Base-by-base conservation (phyloP, 73 alveolate genomes). In the Effrenium voratum region DNA sequence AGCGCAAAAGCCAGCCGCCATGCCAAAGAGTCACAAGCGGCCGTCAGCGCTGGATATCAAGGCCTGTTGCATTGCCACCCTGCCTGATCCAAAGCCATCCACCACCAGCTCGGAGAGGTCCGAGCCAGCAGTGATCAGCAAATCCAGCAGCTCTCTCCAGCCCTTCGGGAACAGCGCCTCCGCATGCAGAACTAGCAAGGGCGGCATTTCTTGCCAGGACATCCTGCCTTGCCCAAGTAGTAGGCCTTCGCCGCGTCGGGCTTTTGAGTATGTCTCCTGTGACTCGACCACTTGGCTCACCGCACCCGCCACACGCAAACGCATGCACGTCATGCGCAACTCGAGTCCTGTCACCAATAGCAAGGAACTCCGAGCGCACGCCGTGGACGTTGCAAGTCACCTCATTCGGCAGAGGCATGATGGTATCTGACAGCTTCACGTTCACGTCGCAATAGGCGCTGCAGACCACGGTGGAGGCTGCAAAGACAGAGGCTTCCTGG, bases 311-410 rank as follows among this genome's bases (percentile, higher is more conserved):
- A 70, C 44, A 70, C 44, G 19, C 82, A 68, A 70, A 2, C 80
- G 41, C 0, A 1, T 36, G 32, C n/a, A 38, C 13, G 86, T 16
- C 15, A 32, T 1, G 8, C 16, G 8, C 16, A 41, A 44, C 26
- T 26, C 28, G 36, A 5, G 75, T 90, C 97, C 90, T 70, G 98
- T 91, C 98, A 0, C 98, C 98, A 19, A 91, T 73, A 41, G 52
- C 60, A 57, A 91, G 77, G 90, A 91, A 91, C 32, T 91, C 98
- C 1, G 87, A 68, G 45, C 98, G 85, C 36, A 93, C 98, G 10
- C 98, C 98, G 43, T 93, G 98, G 43, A 93, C 98, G 55, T 93
- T 93, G 98, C 98, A 93, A 2, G 98, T 93, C 40, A 76, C 92
- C 83, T 93, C 98, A n/a, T 93, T 93, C 46, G 91, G 93, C 30